Evolutionary conservation across 2,329 filamentous ascomycete genomes (phyloP).

Genomic region (Nigrograna mackinnonii): DNA sequence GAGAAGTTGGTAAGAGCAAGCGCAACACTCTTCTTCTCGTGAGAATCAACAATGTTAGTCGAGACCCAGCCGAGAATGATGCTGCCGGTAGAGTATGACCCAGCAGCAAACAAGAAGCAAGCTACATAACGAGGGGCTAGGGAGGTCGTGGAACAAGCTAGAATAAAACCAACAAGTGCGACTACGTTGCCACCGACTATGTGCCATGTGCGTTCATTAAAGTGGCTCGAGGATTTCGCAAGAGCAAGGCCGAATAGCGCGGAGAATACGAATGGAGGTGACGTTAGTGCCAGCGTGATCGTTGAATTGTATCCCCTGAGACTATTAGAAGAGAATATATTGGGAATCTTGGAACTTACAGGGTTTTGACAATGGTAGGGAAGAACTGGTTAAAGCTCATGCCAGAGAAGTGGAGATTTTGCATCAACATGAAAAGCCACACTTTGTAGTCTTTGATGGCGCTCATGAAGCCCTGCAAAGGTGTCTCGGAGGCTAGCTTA

Average conservation of each 20-base stretch:
- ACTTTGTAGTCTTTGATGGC: slow-evolving; percentile 53
- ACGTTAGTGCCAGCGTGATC: slow-evolving; percentile 23
- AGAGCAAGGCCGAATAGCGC: slow-evolving; percentile 47
- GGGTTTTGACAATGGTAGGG: slow-evolving; percentile 1
- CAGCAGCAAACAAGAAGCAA: slow-evolving; percentile 2
- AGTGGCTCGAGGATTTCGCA: slow-evolving; percentile 50
- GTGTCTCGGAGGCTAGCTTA: slow-evolving; percentile 43
- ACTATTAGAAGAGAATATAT: too few species aligned
- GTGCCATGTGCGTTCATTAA: slow-evolving; percentile 51
- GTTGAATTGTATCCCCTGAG: slow-evolving; percentile 23
- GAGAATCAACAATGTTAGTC: neutral
- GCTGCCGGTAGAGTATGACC: slow-evolving; percentile 2
- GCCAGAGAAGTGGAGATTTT: slow-evolving; percentile 57
- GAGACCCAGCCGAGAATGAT: slow-evolving; percentile 3
- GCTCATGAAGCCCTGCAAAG: slow-evolving; percentile 52
- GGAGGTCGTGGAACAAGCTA: neutral
- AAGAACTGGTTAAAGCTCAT: slow-evolving; percentile 47
- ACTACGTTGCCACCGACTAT: slow-evolving; percentile 43
- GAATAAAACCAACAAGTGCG: slow-evolving; percentile 42
- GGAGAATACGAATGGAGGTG: slow-evolving; percentile 49
- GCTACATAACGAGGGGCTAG: slow-evolving; percentile 1
- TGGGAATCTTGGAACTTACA: too few species aligned
- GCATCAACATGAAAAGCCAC: slow-evolving; percentile 58
- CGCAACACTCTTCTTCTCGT: slow-evolving; percentile 2
- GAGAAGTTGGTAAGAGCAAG: too few species aligned